These are phyloP conservation scores for Botryobasidium botryosum DNA, from an alignment of 768 basidiomycete species.

Conservation along the genomic window DNA sequence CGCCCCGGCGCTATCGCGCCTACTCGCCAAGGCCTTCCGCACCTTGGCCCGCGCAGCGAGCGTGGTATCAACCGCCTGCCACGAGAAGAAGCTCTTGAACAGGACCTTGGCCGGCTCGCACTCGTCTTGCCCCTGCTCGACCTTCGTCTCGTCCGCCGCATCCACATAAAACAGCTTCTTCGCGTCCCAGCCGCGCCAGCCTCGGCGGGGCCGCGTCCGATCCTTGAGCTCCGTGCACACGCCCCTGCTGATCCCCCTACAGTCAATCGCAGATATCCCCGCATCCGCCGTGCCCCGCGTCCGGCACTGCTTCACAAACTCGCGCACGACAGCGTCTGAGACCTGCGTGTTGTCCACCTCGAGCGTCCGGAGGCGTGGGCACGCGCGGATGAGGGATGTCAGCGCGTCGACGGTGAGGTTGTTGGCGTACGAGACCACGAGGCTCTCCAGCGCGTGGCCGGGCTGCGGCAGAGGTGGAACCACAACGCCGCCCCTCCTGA, in stretches of 20 bases:
- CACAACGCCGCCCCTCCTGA: constrained; percentile 1
- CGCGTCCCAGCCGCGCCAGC: constrained; percentile 61
- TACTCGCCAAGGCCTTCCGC: constrained; percentile 17
- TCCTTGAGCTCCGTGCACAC: constrained; percentile 41
- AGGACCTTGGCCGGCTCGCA: constrained; percentile 58
- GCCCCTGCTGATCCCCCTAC: constrained; percentile 47
- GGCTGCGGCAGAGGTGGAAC: constrained; percentile 20
- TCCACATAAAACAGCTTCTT: constrained; percentile 56
- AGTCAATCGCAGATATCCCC: constrained; percentile 54
- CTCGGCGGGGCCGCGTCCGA: constrained; percentile 45
- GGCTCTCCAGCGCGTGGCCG: constrained; percentile 53
- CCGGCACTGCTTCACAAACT: constrained; percentile 44
- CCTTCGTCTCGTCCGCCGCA: constrained; percentile 44
- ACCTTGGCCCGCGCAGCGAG: constrained; percentile 24
- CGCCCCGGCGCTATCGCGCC: constrained; percentile 13
- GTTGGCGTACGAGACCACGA: constrained; percentile 51
- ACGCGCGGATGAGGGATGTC: constrained; percentile 42
- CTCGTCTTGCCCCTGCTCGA: constrained; percentile 48
- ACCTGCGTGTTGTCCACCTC: constrained; percentile 74
- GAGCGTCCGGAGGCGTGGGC: constrained; percentile 42
- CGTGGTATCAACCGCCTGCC: constrained; percentile 62
- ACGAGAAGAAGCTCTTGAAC: constrained; percentile 70
- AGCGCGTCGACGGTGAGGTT: constrained; percentile 49
- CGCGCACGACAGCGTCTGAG: constrained; percentile 37
- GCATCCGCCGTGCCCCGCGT: constrained; percentile 34